Base-by-base conservation (phyloP, 495 filamentous ascomycete genomes). In the Talaromyces adpressus region DNA sequence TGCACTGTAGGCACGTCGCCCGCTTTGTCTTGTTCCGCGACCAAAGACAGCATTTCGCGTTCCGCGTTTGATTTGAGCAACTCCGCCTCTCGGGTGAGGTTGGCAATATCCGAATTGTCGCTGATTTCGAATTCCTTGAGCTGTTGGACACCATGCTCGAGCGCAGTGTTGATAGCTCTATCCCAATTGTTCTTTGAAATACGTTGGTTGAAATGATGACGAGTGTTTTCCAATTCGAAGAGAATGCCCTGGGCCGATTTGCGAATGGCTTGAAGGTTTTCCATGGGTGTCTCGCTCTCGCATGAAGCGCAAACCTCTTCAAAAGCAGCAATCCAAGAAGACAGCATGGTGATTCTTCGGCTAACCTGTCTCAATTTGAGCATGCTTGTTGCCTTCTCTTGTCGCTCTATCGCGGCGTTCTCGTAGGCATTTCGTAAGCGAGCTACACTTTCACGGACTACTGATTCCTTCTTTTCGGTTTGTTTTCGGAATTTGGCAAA, bases 281-380 rank as follows among this genome's bases (percentile, higher is more conserved):
- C 72, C 71, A 93, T 87, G 2, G 84, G 76, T 14, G 87, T 82
- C 57, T 90, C 87, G 41, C 82, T 78, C 56, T 90, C 91, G 12
- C 85, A 82, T 11, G 76, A 79, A 20, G 89, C 91, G 68, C 88
- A 92, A 5, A 93, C 87, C 20, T 81, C 78, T 63, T 98, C 95
- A 68, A 99, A 98, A 23, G 91, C 92, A 9, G 89, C 90, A 68
- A 97, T 88, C 94, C 94, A 99, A 0, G 90, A 85, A 5, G 89
- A 92, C 29, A 99, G 79, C 63, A 95, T 81, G 3, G 83, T 83
- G 62, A 96, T 95, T 34, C 94, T 83, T 66, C 91, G 82, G 75
- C 96, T 92, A 49, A 97, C 85, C 64, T 92, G 88, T 57, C 88
- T 85, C 63, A 92, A 73, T 69, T 89, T 92, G 75, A 92, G 91